These are phyloP conservation scores for Avena sativa DNA, from an alignment of 176 grass and related monocot species.

Conservation along the genomic window DNA sequence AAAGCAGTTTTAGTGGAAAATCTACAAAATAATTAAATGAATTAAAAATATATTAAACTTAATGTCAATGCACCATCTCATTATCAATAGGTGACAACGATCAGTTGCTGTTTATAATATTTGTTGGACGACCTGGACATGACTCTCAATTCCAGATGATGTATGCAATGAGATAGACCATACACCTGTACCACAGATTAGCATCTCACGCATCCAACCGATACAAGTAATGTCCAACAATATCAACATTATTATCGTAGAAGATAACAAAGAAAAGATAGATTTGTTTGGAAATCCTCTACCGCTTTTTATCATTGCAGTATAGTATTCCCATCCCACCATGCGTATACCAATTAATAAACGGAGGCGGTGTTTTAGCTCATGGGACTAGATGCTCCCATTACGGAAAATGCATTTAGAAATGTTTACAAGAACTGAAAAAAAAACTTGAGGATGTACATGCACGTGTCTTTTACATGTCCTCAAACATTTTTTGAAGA, in stretches of 20 bases:
- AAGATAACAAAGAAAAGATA: slow-evolving; percentile 38
- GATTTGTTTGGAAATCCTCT: slow-evolving; percentile 36
- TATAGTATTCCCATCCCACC: slow-evolving; percentile 49
- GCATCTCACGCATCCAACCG: slow-evolving; percentile 40
- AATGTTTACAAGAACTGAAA: too few relatives aligned
- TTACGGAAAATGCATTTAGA: too few relatives aligned
- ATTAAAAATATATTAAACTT: slow-evolving; percentile 18
- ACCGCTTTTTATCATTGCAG: slow-evolving; percentile 40
- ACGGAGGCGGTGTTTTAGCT: background rate
- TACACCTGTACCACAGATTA: slow-evolving; percentile 54
- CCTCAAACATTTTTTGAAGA: too few relatives aligned
- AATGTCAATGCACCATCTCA: slow-evolving; percentile 10
- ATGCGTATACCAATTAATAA: slow-evolving; percentile 29
- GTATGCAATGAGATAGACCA: slow-evolving; percentile 43
- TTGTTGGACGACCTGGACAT: slow-evolving; percentile 31
- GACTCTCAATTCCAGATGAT: slow-evolving; percentile 49
- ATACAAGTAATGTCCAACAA: slow-evolving; percentile 4
- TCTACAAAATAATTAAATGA: slow-evolving; percentile 18
- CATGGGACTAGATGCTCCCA: too few relatives aligned
- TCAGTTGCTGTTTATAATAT: slow-evolving; percentile 32
- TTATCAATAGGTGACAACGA: slow-evolving; percentile 47
- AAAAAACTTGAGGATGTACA: too few relatives aligned
- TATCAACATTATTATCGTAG: slow-evolving; percentile 38
- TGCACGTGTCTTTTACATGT: too few relatives aligned
- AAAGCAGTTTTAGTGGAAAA: slow-evolving; percentile 39